phyloP scores from a whole-genome alignment of 306 rosid genomes.

The Elaeagnus macrophylla region DNA sequence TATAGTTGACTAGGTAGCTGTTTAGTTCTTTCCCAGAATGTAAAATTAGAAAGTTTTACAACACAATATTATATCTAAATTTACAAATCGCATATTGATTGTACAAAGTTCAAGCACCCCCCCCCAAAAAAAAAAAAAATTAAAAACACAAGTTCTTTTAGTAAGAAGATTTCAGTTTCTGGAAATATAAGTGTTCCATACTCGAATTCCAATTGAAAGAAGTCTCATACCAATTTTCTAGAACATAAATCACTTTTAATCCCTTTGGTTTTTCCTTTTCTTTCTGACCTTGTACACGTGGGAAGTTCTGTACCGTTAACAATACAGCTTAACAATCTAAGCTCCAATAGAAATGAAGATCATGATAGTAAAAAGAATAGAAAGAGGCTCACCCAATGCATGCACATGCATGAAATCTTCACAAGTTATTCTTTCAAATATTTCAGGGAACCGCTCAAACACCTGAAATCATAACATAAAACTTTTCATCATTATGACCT shows the following conservation, averaged over 20 bases:
- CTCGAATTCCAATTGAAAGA: no score
- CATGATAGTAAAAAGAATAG: neutral
- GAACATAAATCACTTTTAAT: no score
- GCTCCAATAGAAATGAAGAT: neutral
- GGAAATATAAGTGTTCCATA: neutral
- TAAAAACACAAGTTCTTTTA: no score
- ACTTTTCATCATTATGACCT: constrained; percentile 12
- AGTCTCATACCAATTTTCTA: no score
- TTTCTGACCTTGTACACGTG: no score
- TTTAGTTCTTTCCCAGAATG: no score
- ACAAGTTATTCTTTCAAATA: constrained; percentile 30
- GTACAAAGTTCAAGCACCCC: neutral
- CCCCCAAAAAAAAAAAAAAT: neutral
- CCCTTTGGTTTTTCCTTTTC: no score
- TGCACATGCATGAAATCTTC: constrained; percentile 60
- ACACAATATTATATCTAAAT: no score
- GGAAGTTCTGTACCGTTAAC: neutral
- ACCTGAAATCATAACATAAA: constrained; percentile 36
- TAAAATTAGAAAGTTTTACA: neutral
- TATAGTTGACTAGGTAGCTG: neutral
- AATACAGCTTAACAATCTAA: neutral
- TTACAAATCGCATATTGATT: no score
- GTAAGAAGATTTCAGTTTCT: neutral
- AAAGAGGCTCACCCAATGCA: constrained; percentile 45
- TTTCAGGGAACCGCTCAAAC: constrained; percentile 25